Conservation (phyloP, 805 yeast genomes). For the Pichia thaimueangensis region DNA sequence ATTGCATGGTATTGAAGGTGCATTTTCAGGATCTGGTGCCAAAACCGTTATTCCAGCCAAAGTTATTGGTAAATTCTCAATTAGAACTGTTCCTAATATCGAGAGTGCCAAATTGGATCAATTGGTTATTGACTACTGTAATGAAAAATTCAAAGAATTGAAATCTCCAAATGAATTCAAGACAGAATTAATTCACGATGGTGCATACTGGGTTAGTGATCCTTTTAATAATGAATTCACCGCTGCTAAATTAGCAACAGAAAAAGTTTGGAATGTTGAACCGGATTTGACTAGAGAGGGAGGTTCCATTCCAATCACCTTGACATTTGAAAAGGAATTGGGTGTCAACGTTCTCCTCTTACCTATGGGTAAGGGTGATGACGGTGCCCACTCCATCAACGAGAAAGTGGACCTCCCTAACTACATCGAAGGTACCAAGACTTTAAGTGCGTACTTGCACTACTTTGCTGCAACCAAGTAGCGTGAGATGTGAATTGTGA, state of each 20-base stretch:
- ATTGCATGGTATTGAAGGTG: slow-evolving; percentile 96
- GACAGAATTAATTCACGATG: slow-evolving; percentile 84
- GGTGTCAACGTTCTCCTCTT: slow-evolving; percentile 80
- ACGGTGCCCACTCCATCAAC: slow-evolving; percentile 97
- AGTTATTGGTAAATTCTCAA: slow-evolving; percentile 90
- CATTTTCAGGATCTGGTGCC: slow-evolving; percentile 91
- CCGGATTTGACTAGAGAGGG: slow-evolving; percentile 99
- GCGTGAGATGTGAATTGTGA: no score
- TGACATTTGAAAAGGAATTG: slow-evolving; percentile 84
- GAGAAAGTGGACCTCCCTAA: slow-evolving; percentile 87
- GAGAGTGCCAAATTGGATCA: slow-evolving; percentile 72
- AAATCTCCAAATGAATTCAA: slow-evolving; percentile 69
- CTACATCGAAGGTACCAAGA: slow-evolving; percentile 89
- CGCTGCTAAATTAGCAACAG: slow-evolving; percentile 92
- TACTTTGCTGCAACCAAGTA: slow-evolving; percentile 46
- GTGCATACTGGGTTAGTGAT: slow-evolving; percentile 93
- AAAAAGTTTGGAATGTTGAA: slow-evolving; percentile 88
- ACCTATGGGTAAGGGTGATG: slow-evolving; percentile 99
- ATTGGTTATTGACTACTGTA: slow-evolving; percentile 65
- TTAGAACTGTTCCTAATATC: slow-evolving; percentile 95
- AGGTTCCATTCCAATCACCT: slow-evolving; percentile 96
- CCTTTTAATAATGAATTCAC: slow-evolving; percentile 89
- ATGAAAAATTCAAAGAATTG: slow-evolving; percentile 57
- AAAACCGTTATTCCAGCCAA: slow-evolving; percentile 97
- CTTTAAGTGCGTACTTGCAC: slow-evolving; percentile 89